A percentile compares a stretch with the other conserved stretches of the same genome.
Conservation (phyloP, 2,329 filamentous ascomycete genomes). For the Fusarium brevicatenulatum region DNA sequence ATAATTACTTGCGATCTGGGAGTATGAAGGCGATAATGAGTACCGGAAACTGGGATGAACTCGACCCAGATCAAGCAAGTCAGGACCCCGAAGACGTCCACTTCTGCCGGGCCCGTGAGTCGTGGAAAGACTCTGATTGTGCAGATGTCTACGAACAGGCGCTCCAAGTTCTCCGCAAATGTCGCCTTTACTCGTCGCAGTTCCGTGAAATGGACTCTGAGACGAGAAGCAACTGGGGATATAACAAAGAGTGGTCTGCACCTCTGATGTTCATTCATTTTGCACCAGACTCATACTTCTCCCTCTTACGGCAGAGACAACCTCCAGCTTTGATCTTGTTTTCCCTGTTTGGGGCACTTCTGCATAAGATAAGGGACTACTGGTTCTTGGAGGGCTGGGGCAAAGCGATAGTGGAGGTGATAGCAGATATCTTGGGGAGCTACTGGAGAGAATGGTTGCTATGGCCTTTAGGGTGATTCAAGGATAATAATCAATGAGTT, state of each 20-base stretch:
- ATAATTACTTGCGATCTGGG: not conserved
- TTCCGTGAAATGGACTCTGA: not conserved
- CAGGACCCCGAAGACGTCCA: not conserved
- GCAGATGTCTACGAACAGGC: not conserved
- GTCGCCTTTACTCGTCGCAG: not conserved
- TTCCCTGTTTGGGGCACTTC: accelerated
- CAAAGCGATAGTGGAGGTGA: not conserved
- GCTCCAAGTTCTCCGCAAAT: not conserved
- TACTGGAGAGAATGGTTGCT: not conserved
- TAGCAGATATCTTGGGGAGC: not conserved
- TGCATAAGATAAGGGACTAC: not conserved
- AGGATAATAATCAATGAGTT: no score
- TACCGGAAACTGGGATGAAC: not conserved
- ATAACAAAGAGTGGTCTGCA: not conserved
- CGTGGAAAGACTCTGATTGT: accelerated
- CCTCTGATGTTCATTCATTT: not conserved
- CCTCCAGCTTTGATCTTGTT: not conserved
- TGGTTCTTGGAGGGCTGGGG: not conserved
- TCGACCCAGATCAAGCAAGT: accelerated
- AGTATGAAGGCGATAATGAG: not conserved
- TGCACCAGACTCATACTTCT: not conserved
- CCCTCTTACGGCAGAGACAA: not conserved
- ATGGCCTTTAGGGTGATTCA: not conserved
- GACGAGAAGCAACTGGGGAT: not conserved
- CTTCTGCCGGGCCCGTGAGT: not conserved